A percentile compares a stretch with the other conserved stretches of the same genome.
Conservation (phyloP, 2,329 filamentous ascomycete genomes). For the Fusarium cyanostomum region DNA sequence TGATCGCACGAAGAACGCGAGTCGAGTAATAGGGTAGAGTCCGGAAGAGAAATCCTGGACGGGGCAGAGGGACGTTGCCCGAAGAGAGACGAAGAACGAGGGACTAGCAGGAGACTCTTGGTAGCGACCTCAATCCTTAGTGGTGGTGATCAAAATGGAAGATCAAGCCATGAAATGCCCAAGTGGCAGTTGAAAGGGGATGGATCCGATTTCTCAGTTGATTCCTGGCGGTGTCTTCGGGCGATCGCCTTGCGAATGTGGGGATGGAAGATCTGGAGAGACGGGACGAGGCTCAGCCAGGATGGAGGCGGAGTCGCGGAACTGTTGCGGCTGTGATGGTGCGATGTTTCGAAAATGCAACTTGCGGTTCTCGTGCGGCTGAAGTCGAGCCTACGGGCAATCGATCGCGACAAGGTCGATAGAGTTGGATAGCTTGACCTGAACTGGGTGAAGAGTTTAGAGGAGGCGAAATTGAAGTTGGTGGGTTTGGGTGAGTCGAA, state of each 20-base stretch:
- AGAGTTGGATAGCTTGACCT: background rate
- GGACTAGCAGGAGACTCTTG: background rate
- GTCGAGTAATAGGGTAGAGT: constrained; percentile 1
- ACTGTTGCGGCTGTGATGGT: background rate
- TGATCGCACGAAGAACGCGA: background rate
- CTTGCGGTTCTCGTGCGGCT: background rate
- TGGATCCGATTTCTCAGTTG: constrained; percentile 2
- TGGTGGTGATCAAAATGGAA: background rate
- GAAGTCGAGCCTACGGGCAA: background rate
- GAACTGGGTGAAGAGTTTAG: background rate
- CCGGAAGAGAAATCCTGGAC: background rate
- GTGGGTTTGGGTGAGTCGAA: constrained; percentile 25
- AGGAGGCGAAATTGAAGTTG: background rate
- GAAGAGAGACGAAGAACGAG: background rate
- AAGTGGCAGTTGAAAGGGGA: constrained; percentile 14
- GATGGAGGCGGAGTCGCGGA: constrained; percentile 1
- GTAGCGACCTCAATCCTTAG: background rate
- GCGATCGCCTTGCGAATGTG: constrained; percentile 25
- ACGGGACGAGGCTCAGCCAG: constrained; percentile 22
- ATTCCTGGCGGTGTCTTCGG: constrained; percentile 27
- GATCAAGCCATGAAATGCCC: background rate
- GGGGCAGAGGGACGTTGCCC: constrained; percentile 14
- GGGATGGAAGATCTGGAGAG: constrained; percentile 29
- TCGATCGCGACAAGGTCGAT: background rate
- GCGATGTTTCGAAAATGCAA: background rate